Conservation (phyloP, 2,329 filamentous ascomycete genomes). For the Zalaria sp. region DNA sequence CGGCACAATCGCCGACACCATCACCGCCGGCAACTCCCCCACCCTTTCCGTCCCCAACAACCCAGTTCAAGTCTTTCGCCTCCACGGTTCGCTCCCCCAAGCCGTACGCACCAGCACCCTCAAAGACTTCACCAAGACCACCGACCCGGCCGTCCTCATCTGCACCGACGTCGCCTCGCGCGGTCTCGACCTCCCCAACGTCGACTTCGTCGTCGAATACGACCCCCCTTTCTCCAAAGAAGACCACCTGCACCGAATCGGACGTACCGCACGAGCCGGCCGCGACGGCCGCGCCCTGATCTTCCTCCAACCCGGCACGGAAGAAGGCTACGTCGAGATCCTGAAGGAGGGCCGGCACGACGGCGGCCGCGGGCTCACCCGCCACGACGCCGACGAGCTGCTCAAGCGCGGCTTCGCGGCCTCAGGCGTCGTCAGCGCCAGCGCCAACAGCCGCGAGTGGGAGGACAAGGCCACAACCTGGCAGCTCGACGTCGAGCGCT, state of each 20-base stretch:
- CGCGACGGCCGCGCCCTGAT: constrained; percentile 74
- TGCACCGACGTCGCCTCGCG: constrained; percentile 94
- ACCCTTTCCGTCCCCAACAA: constrained; percentile 54
- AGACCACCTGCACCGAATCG: constrained; percentile 89
- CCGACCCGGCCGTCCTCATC: constrained; percentile 66
- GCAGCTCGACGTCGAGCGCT: constrained; percentile 52
- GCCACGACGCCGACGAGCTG: constrained; percentile 50
- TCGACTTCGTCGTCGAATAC: constrained; percentile 91
- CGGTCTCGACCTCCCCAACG: constrained; percentile 86
- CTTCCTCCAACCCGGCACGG: constrained; percentile 79
- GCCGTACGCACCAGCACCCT: constrained; percentile 77
- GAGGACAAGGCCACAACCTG: constrained; percentile 53
- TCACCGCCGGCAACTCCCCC: constrained; percentile 53
- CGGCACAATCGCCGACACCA: constrained; percentile 22
- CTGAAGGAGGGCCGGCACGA: constrained; percentile 58
- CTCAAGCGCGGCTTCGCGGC: constrained; percentile 47
- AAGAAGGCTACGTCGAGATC: constrained; percentile 78
- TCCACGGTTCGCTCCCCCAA: constrained; percentile 87
- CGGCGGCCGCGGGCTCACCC: constrained; percentile 47
- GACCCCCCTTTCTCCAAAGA: constrained; percentile 88
- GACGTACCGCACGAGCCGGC: constrained; percentile 85
- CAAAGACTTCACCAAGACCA: constrained; percentile 59
- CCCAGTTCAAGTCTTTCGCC: constrained; percentile 64
- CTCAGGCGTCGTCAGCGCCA: constrained; percentile 9
- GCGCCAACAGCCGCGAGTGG: constrained; percentile 35